Conservation (phyloP, 495 filamentous ascomycete genomes). For the Aspergillus heteromorphus region DNA sequence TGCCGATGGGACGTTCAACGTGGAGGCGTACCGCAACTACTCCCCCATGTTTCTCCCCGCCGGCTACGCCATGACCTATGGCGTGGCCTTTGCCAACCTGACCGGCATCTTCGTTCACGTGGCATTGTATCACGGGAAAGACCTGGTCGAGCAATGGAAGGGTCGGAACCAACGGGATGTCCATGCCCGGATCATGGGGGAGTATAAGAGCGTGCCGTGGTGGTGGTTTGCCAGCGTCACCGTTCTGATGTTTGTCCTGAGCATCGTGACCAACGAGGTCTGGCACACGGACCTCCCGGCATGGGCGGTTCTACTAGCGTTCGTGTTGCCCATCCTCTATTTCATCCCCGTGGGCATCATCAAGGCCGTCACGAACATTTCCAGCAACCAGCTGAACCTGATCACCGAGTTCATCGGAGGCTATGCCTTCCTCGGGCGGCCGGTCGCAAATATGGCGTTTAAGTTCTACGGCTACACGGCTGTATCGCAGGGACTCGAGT, state of each 20-base stretch:
- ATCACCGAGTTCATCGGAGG: slow-evolving; percentile 69
- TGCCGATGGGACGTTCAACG: slow-evolving; percentile 33
- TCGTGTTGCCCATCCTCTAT: slow-evolving; percentile 38
- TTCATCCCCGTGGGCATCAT: slow-evolving; percentile 45
- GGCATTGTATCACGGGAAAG: slow-evolving; percentile 58
- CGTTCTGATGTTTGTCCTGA: slow-evolving; percentile 51
- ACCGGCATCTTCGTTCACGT: slow-evolving; percentile 61
- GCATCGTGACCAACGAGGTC: slow-evolving; percentile 56
- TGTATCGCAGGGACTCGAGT: slow-evolving; percentile 47
- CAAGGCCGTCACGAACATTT: slow-evolving; percentile 63
- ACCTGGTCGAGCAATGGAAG: slow-evolving; percentile 57
- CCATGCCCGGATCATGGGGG: slow-evolving; percentile 36
- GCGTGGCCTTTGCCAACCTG: slow-evolving; percentile 66
- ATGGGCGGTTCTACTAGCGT: slow-evolving; percentile 64
- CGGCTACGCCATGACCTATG: slow-evolving; percentile 53
- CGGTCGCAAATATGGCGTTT: slow-evolving; percentile 67
- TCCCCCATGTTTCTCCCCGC: slow-evolving; percentile 46
- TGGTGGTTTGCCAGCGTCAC: slow-evolving; percentile 41
- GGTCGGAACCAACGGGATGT: slow-evolving; percentile 53
- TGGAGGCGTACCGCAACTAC: slow-evolving; percentile 36
- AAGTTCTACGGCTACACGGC: slow-evolving; percentile 73
- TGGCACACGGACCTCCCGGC: slow-evolving; percentile 62
- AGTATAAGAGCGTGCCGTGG: slow-evolving; percentile 35
- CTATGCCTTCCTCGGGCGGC: slow-evolving; percentile 62
- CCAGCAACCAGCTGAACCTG: slow-evolving; percentile 60